These are phyloP conservation scores for Dittrichia graveolens DNA, from an alignment of 129 eudicot genomes.

Conservation along the genomic window DNA sequence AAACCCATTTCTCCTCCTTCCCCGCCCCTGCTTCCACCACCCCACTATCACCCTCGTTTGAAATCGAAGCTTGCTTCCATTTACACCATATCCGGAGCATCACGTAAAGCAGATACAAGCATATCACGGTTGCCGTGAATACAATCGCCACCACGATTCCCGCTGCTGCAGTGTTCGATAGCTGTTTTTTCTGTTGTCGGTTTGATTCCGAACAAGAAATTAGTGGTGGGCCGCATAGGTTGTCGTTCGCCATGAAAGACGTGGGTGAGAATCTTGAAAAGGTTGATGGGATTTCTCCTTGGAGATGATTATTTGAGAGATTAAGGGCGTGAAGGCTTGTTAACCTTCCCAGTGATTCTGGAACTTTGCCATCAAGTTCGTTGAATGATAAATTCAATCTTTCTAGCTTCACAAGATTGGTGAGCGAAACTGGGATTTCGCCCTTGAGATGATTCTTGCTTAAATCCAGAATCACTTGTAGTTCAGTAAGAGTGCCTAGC, in stretches of 20 bases:
- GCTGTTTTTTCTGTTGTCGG: slow-evolving; percentile 37
- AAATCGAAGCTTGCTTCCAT: slow-evolving; percentile 77
- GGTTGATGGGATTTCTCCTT: slow-evolving; percentile 66
- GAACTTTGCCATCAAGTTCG: slow-evolving; percentile 62
- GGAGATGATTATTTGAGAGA: slow-evolving; percentile 67
- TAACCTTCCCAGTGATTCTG: slow-evolving; percentile 70
- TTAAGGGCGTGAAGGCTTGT: slow-evolving; percentile 77
- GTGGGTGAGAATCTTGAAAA: slow-evolving; percentile 67
- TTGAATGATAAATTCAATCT: slow-evolving; percentile 75
- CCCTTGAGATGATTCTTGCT: slow-evolving; percentile 61
- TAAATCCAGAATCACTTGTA: slow-evolving; percentile 84
- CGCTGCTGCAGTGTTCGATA: slow-evolving; percentile 63
- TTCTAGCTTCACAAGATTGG: slow-evolving; percentile 73
- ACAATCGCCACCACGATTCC: slow-evolving; percentile 87
- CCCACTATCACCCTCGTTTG: slow-evolving; percentile 44
- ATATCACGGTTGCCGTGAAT: slow-evolving; percentile 71
- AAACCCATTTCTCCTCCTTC: slow-evolving; percentile 62
- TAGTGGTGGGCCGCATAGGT: slow-evolving; percentile 76
- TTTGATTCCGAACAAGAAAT: slow-evolving; percentile 43
- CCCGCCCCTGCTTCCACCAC: slow-evolving; percentile 38
- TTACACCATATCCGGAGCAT: slow-evolving; percentile 89
- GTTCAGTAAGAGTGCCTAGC: slow-evolving; percentile 63
- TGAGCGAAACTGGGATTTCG: slow-evolving; percentile 68
- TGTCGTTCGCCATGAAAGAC: slow-evolving; percentile 58
- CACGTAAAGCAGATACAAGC: slow-evolving; percentile 67